Evolutionary conservation across 371 early-diverging fungal species (phyloP).

Genomic region (Mortierella sp.): DNA sequence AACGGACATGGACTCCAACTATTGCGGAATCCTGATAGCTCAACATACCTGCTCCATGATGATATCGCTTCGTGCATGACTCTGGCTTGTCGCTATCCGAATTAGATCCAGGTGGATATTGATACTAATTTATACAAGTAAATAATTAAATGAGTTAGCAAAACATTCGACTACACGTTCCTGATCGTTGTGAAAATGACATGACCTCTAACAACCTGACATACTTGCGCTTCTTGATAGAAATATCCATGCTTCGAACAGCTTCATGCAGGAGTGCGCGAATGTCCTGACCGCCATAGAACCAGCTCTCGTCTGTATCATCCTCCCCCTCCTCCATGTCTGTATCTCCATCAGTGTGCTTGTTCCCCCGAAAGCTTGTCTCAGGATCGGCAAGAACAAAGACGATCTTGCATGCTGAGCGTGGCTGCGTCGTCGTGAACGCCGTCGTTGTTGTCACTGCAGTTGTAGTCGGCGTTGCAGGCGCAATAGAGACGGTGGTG

Average conservation of each 20-base stretch:
- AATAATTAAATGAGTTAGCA: neutral
- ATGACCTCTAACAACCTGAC: neutral
- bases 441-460: neutral
- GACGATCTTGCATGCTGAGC: constrained; percentile 21
- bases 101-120: constrained; percentile 49
- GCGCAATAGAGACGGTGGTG: neutral
- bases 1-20: neutral
- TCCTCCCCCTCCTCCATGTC: constrained; percentile 11
- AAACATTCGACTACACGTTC: neutral
- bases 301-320: constrained; percentile 16
- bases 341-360: constrained; percentile 5
- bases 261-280: constrained; percentile 13
- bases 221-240: constrained; percentile 28
- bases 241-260: constrained; percentile 21
- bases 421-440: neutral
- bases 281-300: constrained; percentile 25
- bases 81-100: constrained; percentile 23
- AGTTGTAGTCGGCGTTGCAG: no score
- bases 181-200: neutral
- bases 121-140: constrained; percentile 5
- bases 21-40: no score
- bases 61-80: neutral
- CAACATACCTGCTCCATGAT: constrained; percentile 20
- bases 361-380: neutral
- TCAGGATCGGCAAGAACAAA: constrained; percentile 37